phyloP scores from a whole-genome alignment of 345 rosid genomes.

The Lepidium aucheri region DNA sequence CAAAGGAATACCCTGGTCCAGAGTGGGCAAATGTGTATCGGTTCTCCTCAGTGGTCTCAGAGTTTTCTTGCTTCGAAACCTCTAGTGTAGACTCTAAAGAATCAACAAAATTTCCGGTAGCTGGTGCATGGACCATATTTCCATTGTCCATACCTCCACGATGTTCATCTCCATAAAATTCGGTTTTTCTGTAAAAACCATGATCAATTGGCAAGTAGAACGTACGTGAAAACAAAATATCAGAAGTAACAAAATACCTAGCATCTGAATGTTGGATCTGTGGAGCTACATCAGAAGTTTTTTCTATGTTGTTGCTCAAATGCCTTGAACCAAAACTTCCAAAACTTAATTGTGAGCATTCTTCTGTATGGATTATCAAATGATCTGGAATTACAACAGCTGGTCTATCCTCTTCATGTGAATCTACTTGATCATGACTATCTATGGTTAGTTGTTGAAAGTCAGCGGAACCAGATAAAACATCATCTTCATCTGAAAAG shows the following conservation, averaged over 20 bases:
- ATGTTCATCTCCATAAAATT: conserved; percentile 70
- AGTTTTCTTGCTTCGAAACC: conserved; percentile 51
- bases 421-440: conserved; percentile 42
- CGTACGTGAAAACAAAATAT: not conserved
- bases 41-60: conserved; percentile 53
- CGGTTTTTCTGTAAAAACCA: conserved; percentile 51
- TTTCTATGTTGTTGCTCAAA: conserved; percentile 50
- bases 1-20: conserved; percentile 56
- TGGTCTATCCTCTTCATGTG: conserved; percentile 57
- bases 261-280: conserved; percentile 48
- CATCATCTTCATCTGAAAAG: conserved; percentile 56
- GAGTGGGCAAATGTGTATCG: conserved; percentile 70
- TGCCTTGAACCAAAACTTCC: conserved; percentile 72
- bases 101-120: conserved; percentile 49
- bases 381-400: conserved; percentile 91
- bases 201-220: not conserved
- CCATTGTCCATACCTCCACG: conserved; percentile 49
- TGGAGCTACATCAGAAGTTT: conserved; percentile 42
- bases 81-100: conserved; percentile 53
- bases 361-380: conserved; percentile 71
- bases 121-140: conserved; percentile 42
- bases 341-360: conserved; percentile 89
- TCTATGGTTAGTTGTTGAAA: conserved; percentile 50
- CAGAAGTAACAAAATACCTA: conserved; percentile 37
- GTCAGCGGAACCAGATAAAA: conserved; percentile 43